Percentiles rank a stretch among this genome's conserved stretches.
Conservation (phyloP, 257 asterid genomes). For the Coffea canephora region DNA sequence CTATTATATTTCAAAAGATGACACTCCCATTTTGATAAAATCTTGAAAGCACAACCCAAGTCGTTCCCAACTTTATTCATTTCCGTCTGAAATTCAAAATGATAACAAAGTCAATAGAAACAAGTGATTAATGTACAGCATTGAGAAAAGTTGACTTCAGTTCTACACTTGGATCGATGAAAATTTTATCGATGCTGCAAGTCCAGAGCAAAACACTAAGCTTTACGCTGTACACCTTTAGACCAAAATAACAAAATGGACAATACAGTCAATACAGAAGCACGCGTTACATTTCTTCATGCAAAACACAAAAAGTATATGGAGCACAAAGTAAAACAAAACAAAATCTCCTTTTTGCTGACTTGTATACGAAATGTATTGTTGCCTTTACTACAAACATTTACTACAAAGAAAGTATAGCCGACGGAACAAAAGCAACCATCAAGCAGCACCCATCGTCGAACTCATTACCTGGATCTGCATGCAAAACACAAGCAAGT, state of each 20-base stretch:
- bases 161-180: neutral
- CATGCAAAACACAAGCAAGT: conserved; percentile 7
- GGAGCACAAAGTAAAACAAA: neutral
- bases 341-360: neutral
- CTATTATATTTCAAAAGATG: too few relatives aligned
- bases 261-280: neutral
- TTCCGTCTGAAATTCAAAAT: too few relatives aligned
- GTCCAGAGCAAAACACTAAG: neutral
- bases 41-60: too few relatives aligned
- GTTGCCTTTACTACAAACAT: conserved; percentile 15
- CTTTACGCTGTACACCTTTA: neutral
- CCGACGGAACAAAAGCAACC: neutral
- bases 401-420: conserved; percentile 15
- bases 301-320: neutral
- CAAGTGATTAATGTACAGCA: too few relatives aligned
- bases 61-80: too few relatives aligned
- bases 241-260: neutral
- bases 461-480: conserved; percentile 78
- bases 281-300: neutral
- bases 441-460: conserved; percentile 41
- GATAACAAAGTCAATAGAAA: too few relatives aligned
- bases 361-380: conserved; percentile 8
- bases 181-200: neutral
- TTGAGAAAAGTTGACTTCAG: too few relatives aligned
- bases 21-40: too few relatives aligned